Conservation (phyloP, 805 yeast genomes). For the Yamadazyma phyllophila region DNA sequence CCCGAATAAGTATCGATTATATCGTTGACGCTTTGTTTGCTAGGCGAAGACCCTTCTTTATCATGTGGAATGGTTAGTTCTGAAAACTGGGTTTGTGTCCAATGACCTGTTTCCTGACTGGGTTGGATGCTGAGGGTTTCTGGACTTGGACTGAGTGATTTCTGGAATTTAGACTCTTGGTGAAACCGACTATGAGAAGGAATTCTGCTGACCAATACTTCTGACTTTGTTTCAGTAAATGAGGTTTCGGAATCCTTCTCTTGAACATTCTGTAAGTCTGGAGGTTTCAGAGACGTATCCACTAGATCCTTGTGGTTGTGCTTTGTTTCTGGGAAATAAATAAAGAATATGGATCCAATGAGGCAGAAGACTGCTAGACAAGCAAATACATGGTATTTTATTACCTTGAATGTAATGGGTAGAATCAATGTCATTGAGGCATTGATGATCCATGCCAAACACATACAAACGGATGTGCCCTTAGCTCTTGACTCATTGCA, state of each 20-base stretch:
- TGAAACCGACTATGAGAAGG: too few species aligned
- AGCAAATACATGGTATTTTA: conserved; percentile 42
- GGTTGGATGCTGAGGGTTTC: too few species aligned
- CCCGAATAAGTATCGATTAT: background rate
- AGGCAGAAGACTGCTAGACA: conserved; percentile 35
- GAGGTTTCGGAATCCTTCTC: too few species aligned
- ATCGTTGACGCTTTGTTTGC: background rate
- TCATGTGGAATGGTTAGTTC: too few species aligned
- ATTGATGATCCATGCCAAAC: conserved; percentile 44
- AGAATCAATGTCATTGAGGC: conserved; percentile 36
- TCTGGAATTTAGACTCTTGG: too few species aligned
- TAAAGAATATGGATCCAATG: conserved; percentile 25
- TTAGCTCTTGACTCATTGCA: conserved; percentile 45
- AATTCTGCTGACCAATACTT: too few species aligned
- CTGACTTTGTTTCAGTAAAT: too few species aligned
- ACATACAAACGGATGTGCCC: conserved; percentile 46
- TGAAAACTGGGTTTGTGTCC: too few species aligned
- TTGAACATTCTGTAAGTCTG: too few species aligned
- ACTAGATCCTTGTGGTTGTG: conserved; percentile 12
- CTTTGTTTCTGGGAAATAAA: conserved; percentile 47
- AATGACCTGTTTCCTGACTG: too few species aligned
- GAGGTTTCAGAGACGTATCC: background rate
- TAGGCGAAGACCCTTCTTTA: background rate
- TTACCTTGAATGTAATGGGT: conserved; percentile 34
- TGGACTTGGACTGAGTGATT: too few species aligned